Base-by-base conservation (phyloP, 768 basidiomycete species). In the Artomyces pyxidatus region DNA sequence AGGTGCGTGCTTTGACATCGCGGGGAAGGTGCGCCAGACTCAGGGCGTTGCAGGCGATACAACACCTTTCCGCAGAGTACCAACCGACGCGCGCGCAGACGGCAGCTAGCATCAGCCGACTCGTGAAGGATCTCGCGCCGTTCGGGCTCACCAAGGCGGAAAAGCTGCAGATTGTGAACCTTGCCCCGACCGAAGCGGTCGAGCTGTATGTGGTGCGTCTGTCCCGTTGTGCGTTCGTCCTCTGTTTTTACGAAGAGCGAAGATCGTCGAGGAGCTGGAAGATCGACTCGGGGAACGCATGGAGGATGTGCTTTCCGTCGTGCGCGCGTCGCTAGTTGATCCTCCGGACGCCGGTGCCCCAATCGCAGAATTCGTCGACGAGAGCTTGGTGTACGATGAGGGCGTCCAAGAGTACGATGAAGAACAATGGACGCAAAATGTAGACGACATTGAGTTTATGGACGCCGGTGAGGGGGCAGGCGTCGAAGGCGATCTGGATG, bases 191-290 rank as follows among this genome's bases (percentile, higher is more conserved):
- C 6, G 74, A 81, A 41, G 71, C 81, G 0, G 89, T 95, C 22
- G 89, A 93, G 62, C 78, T 96, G 22, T 94, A 96, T 60, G 85
- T 89, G 49, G 92, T 94, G 55, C 40, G 89, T 76, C 25, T 51
- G 29, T 45, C 21, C 27, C 27, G 16, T 32, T 45, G 28, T 27
- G 7, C 21, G 47, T 48, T 40, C 35, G 27, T 22, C 22, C 43
- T 39, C 29, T n/a, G n/a, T 42, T 40, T 19, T 8, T 35, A 17
- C 10, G 6, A 22, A 4, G 12, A 38, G 19, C 22, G n/a, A 46
- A 96, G 93, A 85, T 95, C 47, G 79, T 97, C 8, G 94, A 97
- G 66, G 93, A 97, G 63, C 68, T 91, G 2, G 89, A 93, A 64
- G 85, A 88, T 55, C 77, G 93, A 38, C 75, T 92, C 4, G 81